These are phyloP conservation scores for Ophidiomyces ophidiicola DNA, from an alignment of 2,329 filamentous ascomycete species.

Conservation along the genomic window DNA sequence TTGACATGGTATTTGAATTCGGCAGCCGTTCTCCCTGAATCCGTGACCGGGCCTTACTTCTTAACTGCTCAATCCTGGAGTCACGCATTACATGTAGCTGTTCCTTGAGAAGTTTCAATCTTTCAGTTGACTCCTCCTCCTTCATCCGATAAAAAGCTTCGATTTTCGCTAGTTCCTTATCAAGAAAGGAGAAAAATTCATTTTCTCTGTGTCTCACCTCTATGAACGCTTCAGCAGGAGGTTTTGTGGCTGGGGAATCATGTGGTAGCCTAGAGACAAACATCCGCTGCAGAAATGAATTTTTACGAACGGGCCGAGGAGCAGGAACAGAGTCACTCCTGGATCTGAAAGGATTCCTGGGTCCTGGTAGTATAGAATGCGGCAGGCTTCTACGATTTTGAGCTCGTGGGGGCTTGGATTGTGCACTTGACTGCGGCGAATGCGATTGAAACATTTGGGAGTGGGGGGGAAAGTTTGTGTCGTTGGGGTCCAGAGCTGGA, in stretches of 20 bases:
- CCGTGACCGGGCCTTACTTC: slow-evolving; percentile 35
- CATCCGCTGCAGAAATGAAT: slow-evolving; percentile 29
- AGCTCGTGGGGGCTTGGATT: background rate
- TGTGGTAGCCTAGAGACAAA: slow-evolving; percentile 25
- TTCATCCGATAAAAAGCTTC: slow-evolving; percentile 80
- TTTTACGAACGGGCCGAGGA: slow-evolving; percentile 20
- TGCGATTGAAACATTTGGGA: slow-evolving; percentile 4
- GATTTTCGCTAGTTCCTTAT: slow-evolving; percentile 77
- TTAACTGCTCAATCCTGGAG: slow-evolving; percentile 59
- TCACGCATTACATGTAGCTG: slow-evolving; percentile 92
- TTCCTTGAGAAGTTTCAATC: slow-evolving; percentile 58
- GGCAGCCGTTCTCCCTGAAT: slow-evolving; percentile 18
- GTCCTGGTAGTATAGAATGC: slow-evolving; percentile 12
- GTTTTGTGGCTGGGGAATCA: slow-evolving; percentile 34
- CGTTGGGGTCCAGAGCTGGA: slow-evolving; percentile 43
- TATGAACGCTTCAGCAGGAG: slow-evolving; percentile 45
- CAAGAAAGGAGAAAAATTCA: slow-evolving; percentile 81
- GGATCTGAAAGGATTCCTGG: slow-evolving; percentile 15
- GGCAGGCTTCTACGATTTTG: slow-evolving; percentile 1
- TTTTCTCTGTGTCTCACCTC: slow-evolving; percentile 60
- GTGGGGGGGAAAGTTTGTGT: slow-evolving; percentile 17
- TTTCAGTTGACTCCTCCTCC: slow-evolving; percentile 68
- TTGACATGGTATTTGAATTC: background rate
- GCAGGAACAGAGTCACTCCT: slow-evolving; percentile 18
- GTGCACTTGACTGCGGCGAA: slow-evolving; percentile 13